Conservation (phyloP, 768 basidiomycete species). For the Collybiopsis luxurians region DNA sequence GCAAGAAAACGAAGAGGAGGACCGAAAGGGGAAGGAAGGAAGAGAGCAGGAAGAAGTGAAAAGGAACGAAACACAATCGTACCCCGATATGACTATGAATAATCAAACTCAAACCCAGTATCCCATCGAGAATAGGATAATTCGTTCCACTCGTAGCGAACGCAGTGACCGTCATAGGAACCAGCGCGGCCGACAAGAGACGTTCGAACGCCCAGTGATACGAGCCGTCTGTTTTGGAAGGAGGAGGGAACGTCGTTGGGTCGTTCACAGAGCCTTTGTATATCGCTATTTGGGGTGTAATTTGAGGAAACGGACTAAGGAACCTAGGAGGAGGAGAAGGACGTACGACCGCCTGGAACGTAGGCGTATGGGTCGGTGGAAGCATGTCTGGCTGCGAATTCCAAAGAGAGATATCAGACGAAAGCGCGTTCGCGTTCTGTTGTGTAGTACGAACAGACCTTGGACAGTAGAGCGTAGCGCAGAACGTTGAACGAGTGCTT, state of each 20-base stretch:
- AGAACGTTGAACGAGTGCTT: constrained; percentile 40
- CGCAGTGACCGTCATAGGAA: constrained; percentile 86
- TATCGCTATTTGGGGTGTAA: too few species aligned
- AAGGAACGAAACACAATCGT: too few species aligned
- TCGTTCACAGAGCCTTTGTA: constrained; percentile 94
- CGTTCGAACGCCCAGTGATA: constrained; percentile 95
- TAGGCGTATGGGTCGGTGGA: constrained; percentile 33
- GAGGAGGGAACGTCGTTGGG: constrained; percentile 83
- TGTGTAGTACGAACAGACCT: too few species aligned
- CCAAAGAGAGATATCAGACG: constrained; percentile 5
- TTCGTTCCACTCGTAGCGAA: constrained; percentile 73
- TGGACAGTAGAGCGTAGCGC: constrained; percentile 37
- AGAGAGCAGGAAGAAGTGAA: background rate
- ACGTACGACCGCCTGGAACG: constrained; percentile 73
- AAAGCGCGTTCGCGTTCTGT: too few species aligned
- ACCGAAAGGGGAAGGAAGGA: too few species aligned
- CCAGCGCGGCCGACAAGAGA: constrained; percentile 79
- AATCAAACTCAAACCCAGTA: constrained; percentile 83
- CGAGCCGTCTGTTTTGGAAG: constrained; percentile 81
- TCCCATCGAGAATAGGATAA: constrained; percentile 86
- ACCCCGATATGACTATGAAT: constrained; percentile 97
- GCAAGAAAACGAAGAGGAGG: too few species aligned
- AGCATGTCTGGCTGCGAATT: constrained; percentile 11
- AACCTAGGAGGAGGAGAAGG: background rate
- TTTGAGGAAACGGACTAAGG: too few species aligned